A percentile compares a stretch with the other conserved stretches of the same genome.
phyloP scores from a whole-genome alignment of 805 yeast species.

The Candida nitratophila region DNA sequence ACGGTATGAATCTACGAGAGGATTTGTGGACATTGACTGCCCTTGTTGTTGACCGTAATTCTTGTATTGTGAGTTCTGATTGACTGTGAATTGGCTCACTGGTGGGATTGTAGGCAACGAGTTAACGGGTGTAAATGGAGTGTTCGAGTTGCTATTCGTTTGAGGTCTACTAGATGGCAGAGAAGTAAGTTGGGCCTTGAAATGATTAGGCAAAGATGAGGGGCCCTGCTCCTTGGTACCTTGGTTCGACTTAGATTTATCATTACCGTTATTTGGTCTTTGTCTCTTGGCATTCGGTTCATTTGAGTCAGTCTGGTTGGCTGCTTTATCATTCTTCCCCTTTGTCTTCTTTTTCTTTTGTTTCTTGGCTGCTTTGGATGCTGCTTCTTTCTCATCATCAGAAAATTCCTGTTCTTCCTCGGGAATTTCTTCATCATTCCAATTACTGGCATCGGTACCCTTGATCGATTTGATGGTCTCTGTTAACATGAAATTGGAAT shows the following conservation, averaged over 20 bases:
- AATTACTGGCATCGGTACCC: constrained; percentile 93
- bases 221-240: too few relatives aligned
- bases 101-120: constrained; percentile 4
- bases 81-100: constrained; percentile 4
- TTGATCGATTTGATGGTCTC: constrained; percentile 59
- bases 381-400: constrained; percentile 86
- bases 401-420: constrained; percentile 92
- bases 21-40: not conserved
- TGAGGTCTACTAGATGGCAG: not conserved
- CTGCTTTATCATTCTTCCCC: constrained; percentile 1
- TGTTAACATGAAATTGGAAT: constrained; percentile 73
- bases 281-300: not conserved
- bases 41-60: not conserved
- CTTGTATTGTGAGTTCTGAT: constrained; percentile 4
- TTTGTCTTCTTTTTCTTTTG: constrained; percentile 36
- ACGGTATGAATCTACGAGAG: not conserved
- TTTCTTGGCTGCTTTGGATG: constrained; percentile 57
- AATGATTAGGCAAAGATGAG: constrained; percentile 1
- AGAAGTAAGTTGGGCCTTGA: constrained; percentile 14
- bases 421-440: constrained; percentile 90
- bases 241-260: not conserved
- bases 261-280: not conserved
- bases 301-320: not conserved
- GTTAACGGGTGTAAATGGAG: constrained; percentile 5
- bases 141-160: not conserved